A percentile compares a stretch with the other conserved stretches of the same genome.
These are phyloP conservation scores for Russula earlei DNA, from an alignment of 768 basidiomycete genomes.

Conservation along the genomic window DNA sequence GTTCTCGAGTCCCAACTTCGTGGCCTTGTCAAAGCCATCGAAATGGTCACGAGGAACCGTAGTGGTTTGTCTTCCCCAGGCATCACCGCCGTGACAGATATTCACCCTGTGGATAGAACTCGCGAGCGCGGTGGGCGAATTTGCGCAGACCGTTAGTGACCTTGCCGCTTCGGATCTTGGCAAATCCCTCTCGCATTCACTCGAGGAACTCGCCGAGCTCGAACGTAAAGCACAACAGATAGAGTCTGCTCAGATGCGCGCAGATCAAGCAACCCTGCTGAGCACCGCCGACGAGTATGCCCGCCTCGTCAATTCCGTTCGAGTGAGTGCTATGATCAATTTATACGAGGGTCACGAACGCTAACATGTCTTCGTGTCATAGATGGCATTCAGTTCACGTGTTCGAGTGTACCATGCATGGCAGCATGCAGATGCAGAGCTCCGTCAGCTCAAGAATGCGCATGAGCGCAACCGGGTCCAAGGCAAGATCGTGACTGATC, in stretches of 20 bases:
- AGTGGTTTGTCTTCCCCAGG: conserved; percentile 36
- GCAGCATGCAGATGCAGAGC: conserved; percentile 72
- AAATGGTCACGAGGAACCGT: conserved; percentile 75
- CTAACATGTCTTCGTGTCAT: neutral
- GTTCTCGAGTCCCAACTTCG: conserved; percentile 84
- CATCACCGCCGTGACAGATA: neutral
- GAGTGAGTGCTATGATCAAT: conserved; percentile 39
- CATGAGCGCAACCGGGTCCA: conserved; percentile 80
- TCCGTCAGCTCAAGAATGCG: conserved; percentile 56
- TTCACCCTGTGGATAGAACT: conserved; percentile 41
- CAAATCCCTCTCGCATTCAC: conserved; percentile 57
- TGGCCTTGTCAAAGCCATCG: conserved; percentile 78
- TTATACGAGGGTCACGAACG: neutral
- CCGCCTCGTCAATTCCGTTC: conserved; percentile 79
- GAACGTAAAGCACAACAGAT: conserved; percentile 65
- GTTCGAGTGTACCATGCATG: conserved; percentile 73
- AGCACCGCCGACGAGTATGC: conserved; percentile 89
- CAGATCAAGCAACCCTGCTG: conserved; percentile 75
- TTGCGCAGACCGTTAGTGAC: conserved; percentile 59
- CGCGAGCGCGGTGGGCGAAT: conserved; percentile 63
- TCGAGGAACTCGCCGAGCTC: conserved; percentile 65
- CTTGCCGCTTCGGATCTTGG: conserved; percentile 71
- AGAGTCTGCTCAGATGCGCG: conserved; percentile 65
- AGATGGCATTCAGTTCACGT: conserved; percentile 86
- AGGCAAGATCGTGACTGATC: conserved; percentile 61